Evolutionary conservation across 106 monocot species (phyloP), one percentile per base, ranked within the genome.

Genomic region (Agapanthus africanus): DNA sequence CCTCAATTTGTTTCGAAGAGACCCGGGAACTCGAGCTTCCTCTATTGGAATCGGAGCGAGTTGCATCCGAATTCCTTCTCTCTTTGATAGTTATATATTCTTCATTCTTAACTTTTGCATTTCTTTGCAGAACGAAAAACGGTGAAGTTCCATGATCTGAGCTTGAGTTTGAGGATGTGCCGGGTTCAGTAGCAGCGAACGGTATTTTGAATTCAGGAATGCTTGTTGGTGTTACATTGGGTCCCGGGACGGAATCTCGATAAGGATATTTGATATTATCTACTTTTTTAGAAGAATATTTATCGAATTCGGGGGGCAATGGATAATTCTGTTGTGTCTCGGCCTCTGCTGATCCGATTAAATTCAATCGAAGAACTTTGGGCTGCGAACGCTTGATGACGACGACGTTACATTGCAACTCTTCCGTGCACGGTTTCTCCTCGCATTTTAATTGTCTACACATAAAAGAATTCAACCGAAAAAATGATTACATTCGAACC

Each of bases 381-480:
- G 95, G 84, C 63, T 92, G 84, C 47, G 88, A 89, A 19, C 80
- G 83, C 63, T 97, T 97, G 88, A 97, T 97, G 14, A 79, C 86
- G 0, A 97, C 95, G 40, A 97, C 89, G 70, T 92, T 97, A 40
- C 88, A 91, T 71, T 91, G 95, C 13, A 95, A 83, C 51, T 88
- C 91, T 63, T 95, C 91, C 74, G 87, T 82, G 77, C 95, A 97
- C 33, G 67, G 77, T 65, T 79, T 97, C 71, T 86, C 84, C 40
- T 97, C 95, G 33, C 89, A 75, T 78, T 92, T 91, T 77, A 97
- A 65, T 15, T 89, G 86, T 70, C 95, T 97, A 72, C n/a, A 33
- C 14, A 22, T 2, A 39, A 25, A 25, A 26, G 25, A 11, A 23
- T n/a, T n/a, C n/a, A n/a, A n/a, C n/a, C n/a, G n/a, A n/a, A n/a